These are phyloP conservation scores for Trametes cingulata DNA, from an alignment of 768 basidiomycete genomes.

Conservation along the genomic window DNA sequence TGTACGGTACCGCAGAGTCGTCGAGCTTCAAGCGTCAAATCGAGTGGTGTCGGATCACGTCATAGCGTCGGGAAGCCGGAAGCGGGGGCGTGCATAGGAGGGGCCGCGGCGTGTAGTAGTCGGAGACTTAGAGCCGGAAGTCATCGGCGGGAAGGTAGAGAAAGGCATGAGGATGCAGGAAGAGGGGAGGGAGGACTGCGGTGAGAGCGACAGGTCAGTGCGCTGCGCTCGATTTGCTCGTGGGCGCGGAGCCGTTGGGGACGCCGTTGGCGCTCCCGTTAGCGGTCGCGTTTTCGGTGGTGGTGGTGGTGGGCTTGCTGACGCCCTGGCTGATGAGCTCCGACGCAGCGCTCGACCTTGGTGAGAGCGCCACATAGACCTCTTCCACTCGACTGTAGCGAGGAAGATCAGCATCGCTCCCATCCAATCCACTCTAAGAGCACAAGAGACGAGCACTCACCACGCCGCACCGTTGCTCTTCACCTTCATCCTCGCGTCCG, in stretches of 20 bases:
- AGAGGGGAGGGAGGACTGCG: neutral
- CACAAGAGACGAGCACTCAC: neutral
- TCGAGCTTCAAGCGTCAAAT: too few relatives aligned
- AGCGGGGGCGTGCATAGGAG: neutral
- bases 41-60: too few relatives aligned
- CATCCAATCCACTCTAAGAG: too few relatives aligned
- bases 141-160: neutral
- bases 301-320: neutral
- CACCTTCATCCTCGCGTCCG: conserved; percentile 18
- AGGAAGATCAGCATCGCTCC: neutral
- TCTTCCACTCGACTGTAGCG: conserved; percentile 10
- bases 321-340: neutral
- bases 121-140: neutral
- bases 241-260: neutral
- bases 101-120: neutral
- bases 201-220: neutral
- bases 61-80: neutral
- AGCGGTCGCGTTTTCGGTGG: neutral
- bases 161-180: neutral
- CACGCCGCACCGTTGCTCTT: conserved; percentile 20
- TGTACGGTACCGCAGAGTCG: neutral
- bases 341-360: conserved; percentile 1
- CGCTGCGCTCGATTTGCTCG: neutral
- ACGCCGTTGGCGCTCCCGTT: neutral
- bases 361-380: conserved; percentile 13